phyloP scores from a whole-genome alignment of 176 grass and related monocot genomes.

The Oryza rufipogon region DNA sequence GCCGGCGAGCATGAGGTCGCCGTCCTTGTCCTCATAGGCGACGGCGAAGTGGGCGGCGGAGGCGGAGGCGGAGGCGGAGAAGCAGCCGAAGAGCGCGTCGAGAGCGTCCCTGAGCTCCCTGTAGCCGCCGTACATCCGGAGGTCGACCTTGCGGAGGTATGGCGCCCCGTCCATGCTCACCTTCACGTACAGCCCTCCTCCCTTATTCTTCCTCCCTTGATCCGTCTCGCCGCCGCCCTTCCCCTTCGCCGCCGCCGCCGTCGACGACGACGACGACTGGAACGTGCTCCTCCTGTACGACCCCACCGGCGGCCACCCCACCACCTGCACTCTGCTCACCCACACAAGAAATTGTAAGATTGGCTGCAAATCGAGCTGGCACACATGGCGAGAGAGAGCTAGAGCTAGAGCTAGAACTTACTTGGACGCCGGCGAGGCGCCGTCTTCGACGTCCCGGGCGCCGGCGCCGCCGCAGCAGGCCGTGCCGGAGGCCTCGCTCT shows the following conservation, averaged over 20 bases:
- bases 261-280: neutral
- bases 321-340: slow-evolving; percentile 58
- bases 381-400: too few relatives aligned
- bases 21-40: slow-evolving; percentile 79
- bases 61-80: slow-evolving; percentile 1
- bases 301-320: slow-evolving; percentile 73
- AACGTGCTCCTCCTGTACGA: slow-evolving; percentile 65
- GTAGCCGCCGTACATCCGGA: slow-evolving; percentile 58
- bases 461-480: slow-evolving; percentile 1
- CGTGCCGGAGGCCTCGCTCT: slow-evolving; percentile 45
- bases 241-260: neutral
- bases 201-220: neutral
- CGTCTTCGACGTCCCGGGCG: neutral
- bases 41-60: slow-evolving; percentile 44
- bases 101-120: slow-evolving; percentile 54
- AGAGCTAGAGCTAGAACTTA: slow-evolving; percentile 27
- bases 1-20: slow-evolving; percentile 77
- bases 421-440: slow-evolving; percentile 56
- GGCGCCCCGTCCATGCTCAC: slow-evolving; percentile 85
- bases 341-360: neutral
- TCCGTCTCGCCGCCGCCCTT: slow-evolving; percentile 18
- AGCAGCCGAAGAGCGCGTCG: slow-evolving; percentile 64
- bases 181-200: slow-evolving; percentile 50
- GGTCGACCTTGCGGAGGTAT: slow-evolving; percentile 71
- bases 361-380: neutral